Evolutionary conservation across 345 rosid species (phyloP).

Genomic region (Cochlearia excelsa): DNA sequence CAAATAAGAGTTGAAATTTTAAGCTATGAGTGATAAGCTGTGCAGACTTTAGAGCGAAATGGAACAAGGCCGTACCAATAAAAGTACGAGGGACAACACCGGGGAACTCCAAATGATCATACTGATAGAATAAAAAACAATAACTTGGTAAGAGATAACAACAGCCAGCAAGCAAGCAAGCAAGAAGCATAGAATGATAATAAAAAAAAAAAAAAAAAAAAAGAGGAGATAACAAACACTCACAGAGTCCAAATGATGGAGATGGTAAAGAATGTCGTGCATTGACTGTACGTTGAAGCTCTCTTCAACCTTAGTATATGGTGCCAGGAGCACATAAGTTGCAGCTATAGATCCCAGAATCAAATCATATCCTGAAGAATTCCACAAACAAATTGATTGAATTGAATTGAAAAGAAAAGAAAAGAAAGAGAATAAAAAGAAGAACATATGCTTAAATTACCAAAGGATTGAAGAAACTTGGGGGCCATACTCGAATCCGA

Average conservation of each 20-base stretch:
- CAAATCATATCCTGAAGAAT: slow-evolving; percentile 64
- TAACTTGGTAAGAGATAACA: not conserved
- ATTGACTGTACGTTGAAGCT: slow-evolving; percentile 98
- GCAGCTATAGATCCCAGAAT: slow-evolving; percentile 76
- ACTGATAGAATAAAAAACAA: slow-evolving; percentile 41
- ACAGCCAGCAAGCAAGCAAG: too few relatives aligned
- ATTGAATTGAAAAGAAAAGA: not conserved
- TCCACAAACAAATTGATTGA: not conserved
- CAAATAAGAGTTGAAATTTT: not conserved
- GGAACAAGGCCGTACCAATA: slow-evolving; percentile 44
- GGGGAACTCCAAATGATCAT: slow-evolving; percentile 95
- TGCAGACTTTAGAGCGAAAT: too few relatives aligned
- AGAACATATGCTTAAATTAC: slow-evolving; percentile 25
- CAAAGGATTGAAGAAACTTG: slow-evolving; percentile 43
- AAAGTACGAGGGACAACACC: slow-evolving; percentile 99
- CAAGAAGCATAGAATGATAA: too few relatives aligned
- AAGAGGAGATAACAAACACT: slow-evolving; percentile 16
- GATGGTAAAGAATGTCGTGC: slow-evolving; percentile 86
- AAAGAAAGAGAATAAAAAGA: not conserved
- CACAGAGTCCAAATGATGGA: slow-evolving; percentile 65
- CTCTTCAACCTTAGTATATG: slow-evolving; percentile 96
- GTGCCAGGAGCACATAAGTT: slow-evolving; percentile 64
- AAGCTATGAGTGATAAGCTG: not conserved
- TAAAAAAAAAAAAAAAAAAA: too few relatives aligned
- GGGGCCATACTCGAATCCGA: slow-evolving; percentile 41